Percentiles rank a stretch among this genome's conserved stretches.
Evolutionary conservation across 352 stramenopile genomes (phyloP).

Genomic region (Phytopythium vexans): DNA sequence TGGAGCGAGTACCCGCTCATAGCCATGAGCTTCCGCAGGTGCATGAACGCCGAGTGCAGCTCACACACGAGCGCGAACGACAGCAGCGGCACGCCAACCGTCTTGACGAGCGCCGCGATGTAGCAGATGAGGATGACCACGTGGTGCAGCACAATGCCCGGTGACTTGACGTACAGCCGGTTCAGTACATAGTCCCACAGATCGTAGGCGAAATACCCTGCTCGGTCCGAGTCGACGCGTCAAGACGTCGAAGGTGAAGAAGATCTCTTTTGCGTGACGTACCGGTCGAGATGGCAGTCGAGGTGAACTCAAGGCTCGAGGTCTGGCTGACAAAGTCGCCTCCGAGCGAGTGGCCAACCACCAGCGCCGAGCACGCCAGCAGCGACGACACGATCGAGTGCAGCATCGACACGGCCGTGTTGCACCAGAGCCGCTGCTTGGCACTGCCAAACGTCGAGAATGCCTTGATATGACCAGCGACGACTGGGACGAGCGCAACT

Average conservation of each 20-base stretch:
- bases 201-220: slow-evolving; percentile 79
- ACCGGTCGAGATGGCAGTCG: slow-evolving; percentile 68
- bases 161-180: slow-evolving; percentile 65
- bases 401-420: slow-evolving; percentile 72
- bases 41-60: slow-evolving; percentile 78
- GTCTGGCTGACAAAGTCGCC: slow-evolving; percentile 38
- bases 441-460: slow-evolving; percentile 42
- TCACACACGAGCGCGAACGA: slow-evolving; percentile 71
- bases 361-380: slow-evolving; percentile 45
- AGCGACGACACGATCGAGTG: slow-evolving; percentile 62
- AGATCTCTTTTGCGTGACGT: neutral
- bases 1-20: slow-evolving; percentile 48
- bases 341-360: slow-evolving; percentile 46
- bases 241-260: no score
- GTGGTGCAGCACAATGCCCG: slow-evolving; percentile 68
- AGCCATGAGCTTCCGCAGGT: slow-evolving; percentile 65
- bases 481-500: slow-evolving; percentile 34
- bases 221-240: neutral
- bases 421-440: slow-evolving; percentile 58
- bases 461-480: slow-evolving; percentile 34
- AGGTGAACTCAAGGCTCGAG: slow-evolving; percentile 36
- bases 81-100: slow-evolving; percentile 63
- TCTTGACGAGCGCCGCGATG: slow-evolving; percentile 72
- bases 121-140: slow-evolving; percentile 81
- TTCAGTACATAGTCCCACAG: slow-evolving; percentile 78